phyloP scores from a whole-genome alignment of 2,329 filamentous ascomycete species.

The Fusarium oligoseptatum region DNA sequence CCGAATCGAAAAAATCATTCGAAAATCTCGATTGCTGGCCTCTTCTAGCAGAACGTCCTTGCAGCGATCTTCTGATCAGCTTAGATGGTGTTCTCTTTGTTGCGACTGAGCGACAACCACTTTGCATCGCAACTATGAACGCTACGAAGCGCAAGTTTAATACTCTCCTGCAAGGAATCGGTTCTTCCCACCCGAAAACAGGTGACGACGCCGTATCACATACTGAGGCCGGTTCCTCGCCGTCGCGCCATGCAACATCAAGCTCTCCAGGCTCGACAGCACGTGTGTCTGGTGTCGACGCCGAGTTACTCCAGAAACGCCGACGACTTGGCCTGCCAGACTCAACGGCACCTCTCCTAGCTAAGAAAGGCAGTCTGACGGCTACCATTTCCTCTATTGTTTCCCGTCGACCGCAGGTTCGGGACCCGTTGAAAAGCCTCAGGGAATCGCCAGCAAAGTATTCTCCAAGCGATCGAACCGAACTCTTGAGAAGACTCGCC shows the following conservation, averaged over 20 bases:
- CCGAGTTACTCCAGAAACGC: constrained; percentile 65
- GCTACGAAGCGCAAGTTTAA: constrained; percentile 89
- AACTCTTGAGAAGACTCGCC: constrained; percentile 83
- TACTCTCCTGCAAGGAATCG: constrained; percentile 76
- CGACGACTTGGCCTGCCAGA: constrained; percentile 63
- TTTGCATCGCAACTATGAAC: constrained; percentile 65
- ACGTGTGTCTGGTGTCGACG: constrained; percentile 45
- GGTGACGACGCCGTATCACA: constrained; percentile 6
- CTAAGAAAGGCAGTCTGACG: constrained; percentile 35
- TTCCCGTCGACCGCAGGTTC: constrained; percentile 41
- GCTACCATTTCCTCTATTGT: constrained; percentile 42
- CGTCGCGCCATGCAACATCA: constrained; percentile 26
- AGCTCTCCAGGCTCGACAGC: constrained; percentile 23
- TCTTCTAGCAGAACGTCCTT: neutral
- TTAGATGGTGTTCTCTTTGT: neutral
- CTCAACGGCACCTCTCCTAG: constrained; percentile 53
- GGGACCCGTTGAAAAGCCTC: constrained; percentile 35
- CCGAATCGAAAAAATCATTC: neutral
- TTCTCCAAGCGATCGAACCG: constrained; percentile 85
- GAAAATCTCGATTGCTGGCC: neutral
- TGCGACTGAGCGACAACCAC: neutral
- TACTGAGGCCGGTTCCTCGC: constrained; percentile 18
- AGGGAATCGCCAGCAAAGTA: constrained; percentile 72
- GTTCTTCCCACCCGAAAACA: constrained; percentile 54
- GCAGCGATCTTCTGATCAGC: neutral